Evolutionary conservation across 2,329 filamentous ascomycete species (phyloP).

Genomic region (Ceratocystis ficicola): DNA sequence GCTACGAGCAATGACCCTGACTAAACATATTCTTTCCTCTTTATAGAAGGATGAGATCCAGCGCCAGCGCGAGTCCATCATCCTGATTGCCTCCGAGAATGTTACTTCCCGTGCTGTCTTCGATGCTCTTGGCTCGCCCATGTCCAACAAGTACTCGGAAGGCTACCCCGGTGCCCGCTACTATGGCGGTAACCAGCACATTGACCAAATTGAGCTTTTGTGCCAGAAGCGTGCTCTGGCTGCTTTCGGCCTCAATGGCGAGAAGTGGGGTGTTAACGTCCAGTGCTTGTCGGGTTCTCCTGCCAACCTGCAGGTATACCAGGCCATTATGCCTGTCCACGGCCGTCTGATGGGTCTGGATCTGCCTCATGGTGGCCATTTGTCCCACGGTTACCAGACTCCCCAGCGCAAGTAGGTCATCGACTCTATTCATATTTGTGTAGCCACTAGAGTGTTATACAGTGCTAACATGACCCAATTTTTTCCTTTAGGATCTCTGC

Average conservation of each 20-base stretch:
- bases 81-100: constrained; percentile 98
- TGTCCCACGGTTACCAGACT: constrained; percentile 96
- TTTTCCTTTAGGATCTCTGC: constrained; percentile 60
- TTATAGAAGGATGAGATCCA: constrained; percentile 76
- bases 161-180: constrained; percentile 96
- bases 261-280: constrained; percentile 97
- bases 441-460: background rate
- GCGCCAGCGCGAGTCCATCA: constrained; percentile 95
- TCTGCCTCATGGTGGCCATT: constrained; percentile 83
- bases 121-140: constrained; percentile 86
- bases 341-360: constrained; percentile 95
- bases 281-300: constrained; percentile 87
- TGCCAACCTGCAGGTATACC: constrained; percentile 96
- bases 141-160: constrained; percentile 99
- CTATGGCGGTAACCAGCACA: constrained; percentile 98
- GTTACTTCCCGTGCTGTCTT: constrained; percentile 97
- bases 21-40: constrained; percentile 18
- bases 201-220: constrained; percentile 86
- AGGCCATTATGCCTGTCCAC: constrained; percentile 90
- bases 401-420: constrained; percentile 67
- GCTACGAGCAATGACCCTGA: constrained; percentile 27
- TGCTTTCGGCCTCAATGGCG: constrained; percentile 73
- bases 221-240: constrained; percentile 90
- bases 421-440: no score
- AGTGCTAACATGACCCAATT: background rate